Evolutionary conservation across 352 stramenopile species (phyloP).

Genomic region (Globisporangium alternatum): DNA sequence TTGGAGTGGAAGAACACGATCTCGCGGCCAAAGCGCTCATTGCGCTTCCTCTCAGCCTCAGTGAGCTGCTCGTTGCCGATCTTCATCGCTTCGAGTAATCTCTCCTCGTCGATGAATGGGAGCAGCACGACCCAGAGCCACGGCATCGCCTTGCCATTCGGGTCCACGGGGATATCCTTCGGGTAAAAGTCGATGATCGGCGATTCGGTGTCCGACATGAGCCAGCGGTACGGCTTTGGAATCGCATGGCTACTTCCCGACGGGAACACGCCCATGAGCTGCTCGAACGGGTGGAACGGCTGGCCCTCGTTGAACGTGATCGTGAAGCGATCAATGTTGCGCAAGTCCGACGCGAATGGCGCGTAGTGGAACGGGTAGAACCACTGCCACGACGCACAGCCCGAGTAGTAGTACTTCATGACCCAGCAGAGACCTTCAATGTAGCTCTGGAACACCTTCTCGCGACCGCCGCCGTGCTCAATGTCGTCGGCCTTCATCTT

Average conservation of each 20-base stretch:
- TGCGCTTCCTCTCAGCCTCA: constrained; percentile 78
- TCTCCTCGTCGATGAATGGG: constrained; percentile 98
- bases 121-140: constrained; percentile 99
- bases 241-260: constrained; percentile 92
- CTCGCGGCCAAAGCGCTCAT: constrained; percentile 77
- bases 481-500: constrained; percentile 88
- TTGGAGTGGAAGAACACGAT: constrained; percentile 83
- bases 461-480: constrained; percentile 79
- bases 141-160: constrained; percentile 98
- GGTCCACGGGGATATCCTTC: constrained; percentile 95
- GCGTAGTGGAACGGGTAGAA: constrained; percentile 99
- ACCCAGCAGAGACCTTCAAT: constrained; percentile 99
- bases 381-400: constrained; percentile 99
- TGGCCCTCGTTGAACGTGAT: constrained; percentile 94
- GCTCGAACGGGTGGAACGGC: constrained; percentile 97
- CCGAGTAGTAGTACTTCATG: constrained; percentile 99
- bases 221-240: constrained; percentile 90
- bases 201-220: constrained; percentile 95
- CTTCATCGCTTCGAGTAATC: constrained; percentile 90
- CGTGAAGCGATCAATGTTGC: constrained; percentile 82
- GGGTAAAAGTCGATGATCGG: constrained; percentile 98
- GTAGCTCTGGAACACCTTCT: constrained; percentile 93
- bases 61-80: constrained; percentile 62
- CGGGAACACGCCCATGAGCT: constrained; percentile 98
- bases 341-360: constrained; percentile 91